A percentile compares a stretch with the other conserved stretches of the same genome.
phyloP scores from a whole-genome alignment of 805 yeast genomes.

The Komagataella phaffii region DNA sequence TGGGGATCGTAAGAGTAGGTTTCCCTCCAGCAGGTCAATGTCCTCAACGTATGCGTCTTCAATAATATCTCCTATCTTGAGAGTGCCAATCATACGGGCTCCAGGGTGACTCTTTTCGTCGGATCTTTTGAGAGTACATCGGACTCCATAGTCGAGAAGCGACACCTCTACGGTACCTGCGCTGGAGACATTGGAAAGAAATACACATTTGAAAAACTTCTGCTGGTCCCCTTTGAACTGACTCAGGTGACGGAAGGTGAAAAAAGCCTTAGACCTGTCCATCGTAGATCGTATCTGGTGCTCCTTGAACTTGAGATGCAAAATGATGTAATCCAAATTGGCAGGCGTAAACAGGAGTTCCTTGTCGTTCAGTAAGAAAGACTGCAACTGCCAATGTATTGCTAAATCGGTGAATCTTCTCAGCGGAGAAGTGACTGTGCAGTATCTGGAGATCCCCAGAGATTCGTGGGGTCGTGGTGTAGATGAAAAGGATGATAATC shows the following conservation, averaged over 20 bases:
- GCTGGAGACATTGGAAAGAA: slow-evolving; percentile 26
- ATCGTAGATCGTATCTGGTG: slow-evolving; percentile 16
- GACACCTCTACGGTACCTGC: slow-evolving; percentile 19
- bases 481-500: slow-evolving; percentile 37
- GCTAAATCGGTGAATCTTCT: slow-evolving; percentile 72
- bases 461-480: slow-evolving; percentile 39
- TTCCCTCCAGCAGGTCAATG: slow-evolving; percentile 30
- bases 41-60: slow-evolving; percentile 23
- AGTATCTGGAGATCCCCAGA: slow-evolving; percentile 48
- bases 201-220: slow-evolving; percentile 18
- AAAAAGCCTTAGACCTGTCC: slow-evolving; percentile 19
- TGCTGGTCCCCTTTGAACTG: slow-evolving; percentile 5
- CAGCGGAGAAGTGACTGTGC: slow-evolving; percentile 81
- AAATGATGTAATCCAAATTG: slow-evolving; percentile 21
- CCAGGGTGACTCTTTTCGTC: background rate
- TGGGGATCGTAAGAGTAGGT: slow-evolving; percentile 14
- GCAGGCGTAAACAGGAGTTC: slow-evolving; percentile 16
- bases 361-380: slow-evolving; percentile 18
- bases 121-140: slow-evolving; percentile 1
- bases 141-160: slow-evolving; percentile 18
- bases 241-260: slow-evolving; percentile 19
- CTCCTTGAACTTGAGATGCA: slow-evolving; percentile 32
- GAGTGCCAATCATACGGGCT: slow-evolving; percentile 6
- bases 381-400: slow-evolving; percentile 65
- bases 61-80: slow-evolving; percentile 30